Evolutionary conservation across 371 early-diverging fungal species (phyloP).

Genomic region (Mucor irregularis): DNA sequence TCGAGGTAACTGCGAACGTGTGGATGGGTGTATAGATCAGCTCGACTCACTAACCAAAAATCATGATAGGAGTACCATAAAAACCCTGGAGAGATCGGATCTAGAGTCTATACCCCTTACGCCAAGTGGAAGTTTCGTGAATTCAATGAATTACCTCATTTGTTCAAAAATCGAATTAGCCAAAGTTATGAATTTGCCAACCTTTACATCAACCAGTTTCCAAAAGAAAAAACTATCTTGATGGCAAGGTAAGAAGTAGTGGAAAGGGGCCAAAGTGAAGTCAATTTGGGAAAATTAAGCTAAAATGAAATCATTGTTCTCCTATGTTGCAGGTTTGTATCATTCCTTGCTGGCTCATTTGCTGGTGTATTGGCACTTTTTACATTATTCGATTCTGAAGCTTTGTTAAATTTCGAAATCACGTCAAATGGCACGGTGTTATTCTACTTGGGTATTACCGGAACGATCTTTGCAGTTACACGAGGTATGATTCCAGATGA

Average conservation of each 20-base stretch:
- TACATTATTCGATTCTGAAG: conserved; percentile 87
- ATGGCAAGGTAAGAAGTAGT: conserved; percentile 63
- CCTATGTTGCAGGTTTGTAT: conserved; percentile 67
- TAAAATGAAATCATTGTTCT: neutral
- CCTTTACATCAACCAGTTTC: conserved; percentile 88
- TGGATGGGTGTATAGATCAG: neutral
- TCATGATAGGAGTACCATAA: conserved; percentile 87
- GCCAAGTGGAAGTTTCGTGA: conserved; percentile 94
- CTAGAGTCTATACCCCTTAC: conserved; percentile 83
- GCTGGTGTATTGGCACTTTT: conserved; percentile 81
- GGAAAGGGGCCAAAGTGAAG: too few species aligned
- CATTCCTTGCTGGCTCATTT: conserved; percentile 90
- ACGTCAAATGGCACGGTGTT: conserved; percentile 83
- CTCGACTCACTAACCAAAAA: too few species aligned
- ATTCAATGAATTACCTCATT: conserved; percentile 95
- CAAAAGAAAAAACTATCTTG: conserved; percentile 77
- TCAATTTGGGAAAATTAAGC: too few species aligned
- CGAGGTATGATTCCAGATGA: conserved; percentile 88
- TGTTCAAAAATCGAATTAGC: conserved; percentile 78
- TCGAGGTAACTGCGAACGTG: conserved; percentile 66
- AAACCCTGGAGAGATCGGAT: conserved; percentile 81
- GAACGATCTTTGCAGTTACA: conserved; percentile 78
- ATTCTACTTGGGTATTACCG: conserved; percentile 91
- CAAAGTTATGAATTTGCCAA: conserved; percentile 72
- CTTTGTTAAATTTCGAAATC: conserved; percentile 87